phyloP scores from a whole-genome alignment of 2,329 filamentous ascomycete species.

The Graphilbum fragrans region DNA sequence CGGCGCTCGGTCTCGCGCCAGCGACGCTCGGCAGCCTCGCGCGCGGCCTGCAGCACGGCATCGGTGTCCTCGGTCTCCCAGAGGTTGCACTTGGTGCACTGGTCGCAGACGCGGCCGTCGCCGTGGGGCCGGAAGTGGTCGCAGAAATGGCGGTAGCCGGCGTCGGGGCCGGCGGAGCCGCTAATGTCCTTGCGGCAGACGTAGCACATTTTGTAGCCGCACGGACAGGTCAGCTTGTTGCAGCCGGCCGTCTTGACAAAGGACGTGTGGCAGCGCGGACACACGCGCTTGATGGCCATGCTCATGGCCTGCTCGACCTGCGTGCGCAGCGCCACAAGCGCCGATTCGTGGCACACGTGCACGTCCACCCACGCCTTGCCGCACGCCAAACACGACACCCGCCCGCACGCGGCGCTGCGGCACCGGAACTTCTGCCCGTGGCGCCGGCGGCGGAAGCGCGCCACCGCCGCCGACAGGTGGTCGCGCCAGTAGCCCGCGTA shows the following conservation, averaged over 20 bases:
- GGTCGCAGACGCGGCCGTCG: slow-evolving; percentile 55
- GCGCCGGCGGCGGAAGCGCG: slow-evolving; percentile 55
- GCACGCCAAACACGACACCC: slow-evolving; percentile 70
- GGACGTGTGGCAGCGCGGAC: slow-evolving; percentile 77
- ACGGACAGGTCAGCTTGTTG: slow-evolving; percentile 93
- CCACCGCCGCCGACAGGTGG: slow-evolving; percentile 47
- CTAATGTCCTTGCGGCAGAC: slow-evolving; percentile 71
- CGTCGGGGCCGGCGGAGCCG: slow-evolving; percentile 28
- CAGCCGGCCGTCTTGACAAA: slow-evolving; percentile 92
- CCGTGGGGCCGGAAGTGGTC: slow-evolving; percentile 83
- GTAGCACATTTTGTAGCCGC: slow-evolving; percentile 97
- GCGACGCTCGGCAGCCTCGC: slow-evolving; percentile 56
- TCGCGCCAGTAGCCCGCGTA: slow-evolving; percentile 6
- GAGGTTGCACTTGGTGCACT: slow-evolving; percentile 73
- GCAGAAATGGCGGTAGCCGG: slow-evolving; percentile 91
- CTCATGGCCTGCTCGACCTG: slow-evolving; percentile 90
- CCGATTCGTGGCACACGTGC: slow-evolving; percentile 81
- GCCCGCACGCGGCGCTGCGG: slow-evolving; percentile 53
- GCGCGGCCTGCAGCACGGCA: slow-evolving; percentile 53
- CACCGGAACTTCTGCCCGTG: slow-evolving; percentile 71
- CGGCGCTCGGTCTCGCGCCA: slow-evolving; percentile 57
- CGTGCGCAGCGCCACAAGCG: slow-evolving; percentile 68
- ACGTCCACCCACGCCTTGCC: slow-evolving; percentile 75
- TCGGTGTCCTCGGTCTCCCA: slow-evolving; percentile 68
- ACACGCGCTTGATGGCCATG: slow-evolving; percentile 87